Evolutionary conservation across 2,329 filamentous ascomycete genomes (phyloP).

Genomic region (Monilinia fructicola): DNA sequence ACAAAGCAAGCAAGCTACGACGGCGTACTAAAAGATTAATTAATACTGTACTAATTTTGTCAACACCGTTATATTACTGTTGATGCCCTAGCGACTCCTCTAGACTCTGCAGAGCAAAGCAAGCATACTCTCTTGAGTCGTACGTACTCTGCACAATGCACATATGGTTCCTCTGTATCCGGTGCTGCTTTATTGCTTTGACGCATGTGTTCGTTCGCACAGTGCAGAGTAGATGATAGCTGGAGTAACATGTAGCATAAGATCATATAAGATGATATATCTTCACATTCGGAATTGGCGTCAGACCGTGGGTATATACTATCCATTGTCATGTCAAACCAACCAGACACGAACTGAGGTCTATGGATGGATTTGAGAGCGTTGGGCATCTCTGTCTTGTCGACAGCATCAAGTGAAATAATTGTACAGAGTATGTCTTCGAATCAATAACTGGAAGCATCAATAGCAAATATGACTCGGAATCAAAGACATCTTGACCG

Average conservation of each 20-base stretch:
- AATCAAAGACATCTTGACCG: conserved; percentile 2
- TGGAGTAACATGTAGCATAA: too few species aligned
- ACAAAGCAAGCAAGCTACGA: not conserved
- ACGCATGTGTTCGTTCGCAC: not conserved
- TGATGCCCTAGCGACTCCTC: conserved; percentile 14
- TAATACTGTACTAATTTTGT: not conserved
- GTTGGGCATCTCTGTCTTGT: not conserved
- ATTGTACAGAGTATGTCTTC: too few species aligned
- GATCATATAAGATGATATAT: too few species aligned
- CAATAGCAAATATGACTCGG: not conserved
- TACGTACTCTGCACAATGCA: too few species aligned
- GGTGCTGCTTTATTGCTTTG: not conserved
- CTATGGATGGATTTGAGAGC: not conserved
- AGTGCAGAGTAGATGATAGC: too few species aligned
- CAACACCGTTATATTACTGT: conserved; percentile 1
- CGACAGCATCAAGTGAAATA: too few species aligned
- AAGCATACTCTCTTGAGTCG: not conserved
- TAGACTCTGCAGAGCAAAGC: too few species aligned
- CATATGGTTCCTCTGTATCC: not conserved
- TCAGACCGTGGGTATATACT: too few species aligned
- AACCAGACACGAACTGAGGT: too few species aligned
- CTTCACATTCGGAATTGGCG: too few species aligned
- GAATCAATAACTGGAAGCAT: not conserved
- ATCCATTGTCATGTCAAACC: too few species aligned
- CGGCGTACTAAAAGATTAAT: conserved; percentile 3